A percentile compares a stretch with the other conserved stretches of the same genome.
phyloP scores from a whole-genome alignment of 371 early-diverging fungal genomes.

The Umbelopsis sp. region DNA sequence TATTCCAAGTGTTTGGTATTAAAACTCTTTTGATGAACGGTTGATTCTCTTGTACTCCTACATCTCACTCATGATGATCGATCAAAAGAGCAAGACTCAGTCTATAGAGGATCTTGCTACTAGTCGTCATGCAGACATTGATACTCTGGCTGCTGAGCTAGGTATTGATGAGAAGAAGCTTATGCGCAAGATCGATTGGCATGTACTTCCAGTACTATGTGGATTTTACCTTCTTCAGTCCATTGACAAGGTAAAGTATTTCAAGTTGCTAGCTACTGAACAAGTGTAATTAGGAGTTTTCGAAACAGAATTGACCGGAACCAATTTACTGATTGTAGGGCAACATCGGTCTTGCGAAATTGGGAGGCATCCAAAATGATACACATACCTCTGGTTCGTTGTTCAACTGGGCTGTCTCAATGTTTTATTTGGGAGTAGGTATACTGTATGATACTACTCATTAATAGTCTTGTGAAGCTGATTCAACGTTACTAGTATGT shows the following conservation, averaged over 20 bases:
- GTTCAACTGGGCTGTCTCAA: constrained; percentile 62
- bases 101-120: neutral
- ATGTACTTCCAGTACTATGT: constrained; percentile 32
- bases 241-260: constrained; percentile 22
- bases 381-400: constrained; percentile 29
- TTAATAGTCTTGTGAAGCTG: too few relatives aligned
- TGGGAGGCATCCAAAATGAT: constrained; percentile 20
- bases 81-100: neutral
- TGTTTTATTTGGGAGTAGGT: constrained; percentile 53
- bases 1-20: neutral
- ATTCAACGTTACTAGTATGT: constrained; percentile 30
- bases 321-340: neutral
- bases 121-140: neutral
- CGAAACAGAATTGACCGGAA: too few relatives aligned
- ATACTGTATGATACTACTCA: too few relatives aligned
- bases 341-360: constrained; percentile 9
- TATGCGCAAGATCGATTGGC: constrained; percentile 37
- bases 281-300: too few relatives aligned
- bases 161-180: constrained; percentile 34
- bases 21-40: neutral
- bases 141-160: constrained; percentile 27
- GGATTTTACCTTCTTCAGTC: constrained; percentile 32
- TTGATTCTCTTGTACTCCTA: neutral
- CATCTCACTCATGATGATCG: neutral
- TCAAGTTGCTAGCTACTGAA: neutral